These are phyloP conservation scores for Xylariaceae sp. DNA, from an alignment of 2,329 filamentous ascomycete species.

Conservation along the genomic window DNA sequence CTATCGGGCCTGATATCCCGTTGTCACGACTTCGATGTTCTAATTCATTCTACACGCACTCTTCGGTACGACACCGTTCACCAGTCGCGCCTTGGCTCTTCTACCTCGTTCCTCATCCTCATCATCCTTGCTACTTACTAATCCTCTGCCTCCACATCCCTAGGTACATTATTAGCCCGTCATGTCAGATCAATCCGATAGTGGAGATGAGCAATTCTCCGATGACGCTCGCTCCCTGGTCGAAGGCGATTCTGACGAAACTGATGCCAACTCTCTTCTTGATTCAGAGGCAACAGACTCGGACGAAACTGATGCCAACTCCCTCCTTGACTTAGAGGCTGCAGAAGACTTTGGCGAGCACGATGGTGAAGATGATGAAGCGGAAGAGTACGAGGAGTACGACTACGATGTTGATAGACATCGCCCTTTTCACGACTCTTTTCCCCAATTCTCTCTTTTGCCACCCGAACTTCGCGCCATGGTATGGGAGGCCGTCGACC, in stretches of 20 bases:
- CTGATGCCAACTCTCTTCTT: slow-evolving; percentile 22
- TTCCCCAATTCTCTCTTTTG: slow-evolving; percentile 33
- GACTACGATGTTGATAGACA: not conserved
- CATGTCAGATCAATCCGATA: slow-evolving; percentile 26
- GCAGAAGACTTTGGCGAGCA: slow-evolving; percentile 14
- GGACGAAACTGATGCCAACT: slow-evolving; percentile 13
- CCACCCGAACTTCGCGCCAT: slow-evolving; percentile 33
- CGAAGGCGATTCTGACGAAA: slow-evolving; percentile 20
- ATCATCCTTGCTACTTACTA: no score
- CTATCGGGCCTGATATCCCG: no score
- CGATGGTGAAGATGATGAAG: slow-evolving; percentile 7
- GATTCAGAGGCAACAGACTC: slow-evolving; percentile 31
- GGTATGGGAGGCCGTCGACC: slow-evolving; percentile 34
- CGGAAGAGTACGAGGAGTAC: slow-evolving; percentile 1
- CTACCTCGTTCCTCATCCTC: no score
- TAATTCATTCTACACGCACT: no score
- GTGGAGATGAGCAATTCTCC: slow-evolving; percentile 15
- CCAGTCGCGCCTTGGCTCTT: no score
- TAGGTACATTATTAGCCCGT: not conserved
- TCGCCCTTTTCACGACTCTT: slow-evolving; percentile 14
- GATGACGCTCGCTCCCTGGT: not conserved
- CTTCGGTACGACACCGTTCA: no score
- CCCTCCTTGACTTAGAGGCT: slow-evolving; percentile 26
- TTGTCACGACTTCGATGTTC: no score
- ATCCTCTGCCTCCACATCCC: not conserved